These are phyloP conservation scores for Phlyctochytrium arcticum DNA, from an alignment of 192 early-diverging fungal species.

Conservation along the genomic window DNA sequence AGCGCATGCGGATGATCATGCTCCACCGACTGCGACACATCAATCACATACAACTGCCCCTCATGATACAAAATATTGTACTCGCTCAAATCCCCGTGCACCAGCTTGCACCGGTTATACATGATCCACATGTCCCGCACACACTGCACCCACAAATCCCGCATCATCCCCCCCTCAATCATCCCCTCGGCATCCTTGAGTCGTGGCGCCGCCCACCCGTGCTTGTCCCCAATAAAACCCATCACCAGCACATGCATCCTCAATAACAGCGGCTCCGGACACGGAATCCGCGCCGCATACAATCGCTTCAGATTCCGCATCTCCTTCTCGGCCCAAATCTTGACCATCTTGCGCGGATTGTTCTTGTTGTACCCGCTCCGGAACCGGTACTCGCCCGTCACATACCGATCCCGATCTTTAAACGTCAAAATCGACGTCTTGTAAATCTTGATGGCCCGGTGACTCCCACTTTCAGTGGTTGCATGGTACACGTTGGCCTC, in stretches of 20 bases:
- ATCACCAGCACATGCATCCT: conserved; percentile 94
- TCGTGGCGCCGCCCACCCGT: conserved; percentile 92
- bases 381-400: conserved; percentile 93
- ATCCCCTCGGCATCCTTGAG: conserved; percentile 93
- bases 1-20: conserved; percentile 97
- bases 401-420: conserved; percentile 97
- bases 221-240: conserved; percentile 86
- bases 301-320: conserved; percentile 97
- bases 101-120: conserved; percentile 89
- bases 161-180: conserved; percentile 60
- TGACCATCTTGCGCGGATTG: conserved; percentile 98
- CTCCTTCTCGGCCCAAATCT: conserved; percentile 98
- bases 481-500: conserved; percentile 99
- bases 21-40: conserved; percentile 98
- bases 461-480: conserved; percentile 71
- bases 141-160: conserved; percentile 76
- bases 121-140: conserved; percentile 84
- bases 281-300: conserved; percentile 77
- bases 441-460: conserved; percentile 95
- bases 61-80: conserved; percentile 95
- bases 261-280: conserved; percentile 81
- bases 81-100: conserved; percentile 96
- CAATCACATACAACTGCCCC: conserved; percentile 82
- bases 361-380: conserved; percentile 88
- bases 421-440: conserved; percentile 98